These are phyloP conservation scores for Albifimbria verrucaria DNA, from an alignment of 2,329 filamentous ascomycete species.

Conservation along the genomic window DNA sequence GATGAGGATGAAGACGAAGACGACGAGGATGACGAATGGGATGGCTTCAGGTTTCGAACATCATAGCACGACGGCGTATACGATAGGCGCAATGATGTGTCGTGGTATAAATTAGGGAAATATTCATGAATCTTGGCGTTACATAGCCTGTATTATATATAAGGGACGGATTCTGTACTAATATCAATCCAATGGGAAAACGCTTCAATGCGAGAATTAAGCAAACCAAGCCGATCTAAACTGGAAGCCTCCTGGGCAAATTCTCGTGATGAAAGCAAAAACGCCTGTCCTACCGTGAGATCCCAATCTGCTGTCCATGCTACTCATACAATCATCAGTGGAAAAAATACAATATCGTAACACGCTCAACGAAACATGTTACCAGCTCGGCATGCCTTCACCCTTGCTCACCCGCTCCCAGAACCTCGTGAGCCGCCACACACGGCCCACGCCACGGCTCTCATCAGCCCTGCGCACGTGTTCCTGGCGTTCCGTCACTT, in stretches of 20 bases:
- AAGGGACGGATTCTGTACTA: not conserved
- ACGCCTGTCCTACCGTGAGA: too few relatives aligned
- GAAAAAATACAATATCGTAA: not conserved
- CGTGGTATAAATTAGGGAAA: not conserved
- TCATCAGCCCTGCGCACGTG: slow-evolving; percentile 46
- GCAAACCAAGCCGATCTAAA: too few relatives aligned
- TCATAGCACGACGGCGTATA: slow-evolving; percentile 5
- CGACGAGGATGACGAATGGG: slow-evolving; percentile 52
- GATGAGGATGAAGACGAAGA: slow-evolving; percentile 51
- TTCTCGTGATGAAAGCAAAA: too few relatives aligned
- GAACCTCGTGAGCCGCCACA: slow-evolving; percentile 60
- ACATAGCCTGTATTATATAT: not conserved
- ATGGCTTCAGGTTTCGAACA: slow-evolving; percentile 50
- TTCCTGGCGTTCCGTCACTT: slow-evolving; percentile 49
- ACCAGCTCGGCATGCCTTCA: slow-evolving; percentile 19
- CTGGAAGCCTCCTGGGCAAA: too few relatives aligned
- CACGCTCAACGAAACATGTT: too few relatives aligned
- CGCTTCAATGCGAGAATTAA: too few relatives aligned
- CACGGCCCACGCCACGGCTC: slow-evolving; percentile 49
- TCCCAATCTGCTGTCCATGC: too few relatives aligned
- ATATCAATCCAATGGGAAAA: not conserved
- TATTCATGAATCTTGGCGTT: not conserved
- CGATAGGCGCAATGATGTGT: too few relatives aligned
- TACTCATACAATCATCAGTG: too few relatives aligned
- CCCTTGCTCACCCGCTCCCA: slow-evolving; percentile 60